These are phyloP conservation scores for Straminergon stramineum DNA, from an alignment of 225 moss, liverwort and hornwort species.

Conservation along the genomic window DNA sequence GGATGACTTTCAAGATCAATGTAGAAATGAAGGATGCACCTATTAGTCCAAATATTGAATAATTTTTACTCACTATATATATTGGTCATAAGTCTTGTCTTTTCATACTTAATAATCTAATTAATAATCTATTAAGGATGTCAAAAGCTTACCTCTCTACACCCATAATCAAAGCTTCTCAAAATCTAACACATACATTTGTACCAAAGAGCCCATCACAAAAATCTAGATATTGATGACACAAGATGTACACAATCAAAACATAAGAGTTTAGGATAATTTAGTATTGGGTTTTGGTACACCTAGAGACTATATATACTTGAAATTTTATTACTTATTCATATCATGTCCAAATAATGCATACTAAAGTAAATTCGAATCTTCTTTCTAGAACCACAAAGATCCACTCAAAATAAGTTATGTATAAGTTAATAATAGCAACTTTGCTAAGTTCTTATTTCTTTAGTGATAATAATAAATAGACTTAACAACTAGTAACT, in stretches of 20 bases:
- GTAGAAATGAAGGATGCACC: background rate
- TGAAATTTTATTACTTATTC: background rate
- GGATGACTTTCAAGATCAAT: background rate
- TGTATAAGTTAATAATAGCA: background rate
- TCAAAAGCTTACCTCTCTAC: rapidly evolving
- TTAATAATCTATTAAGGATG: background rate
- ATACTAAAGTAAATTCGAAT: background rate
- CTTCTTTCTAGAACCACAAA: rapidly evolving
- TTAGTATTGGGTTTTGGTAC: background rate
- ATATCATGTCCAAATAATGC: background rate
- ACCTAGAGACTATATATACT: rapidly evolving
- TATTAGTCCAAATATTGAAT: background rate
- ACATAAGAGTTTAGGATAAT: rapidly evolving
- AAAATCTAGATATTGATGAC: background rate
- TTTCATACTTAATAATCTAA: background rate
- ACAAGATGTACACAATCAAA: background rate
- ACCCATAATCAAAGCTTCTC: rapidly evolving
- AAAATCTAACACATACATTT: background rate
- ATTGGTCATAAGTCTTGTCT: background rate
- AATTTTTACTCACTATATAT: rapidly evolving
- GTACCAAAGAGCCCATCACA: rapidly evolving
- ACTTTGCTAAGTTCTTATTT: background rate
- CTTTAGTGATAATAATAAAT: background rate
- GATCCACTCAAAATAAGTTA: background rate
- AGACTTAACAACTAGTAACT: background rate